Base-by-base conservation (phyloP, 306 rosid species). In the Elaeagnus macrophylla region DNA sequence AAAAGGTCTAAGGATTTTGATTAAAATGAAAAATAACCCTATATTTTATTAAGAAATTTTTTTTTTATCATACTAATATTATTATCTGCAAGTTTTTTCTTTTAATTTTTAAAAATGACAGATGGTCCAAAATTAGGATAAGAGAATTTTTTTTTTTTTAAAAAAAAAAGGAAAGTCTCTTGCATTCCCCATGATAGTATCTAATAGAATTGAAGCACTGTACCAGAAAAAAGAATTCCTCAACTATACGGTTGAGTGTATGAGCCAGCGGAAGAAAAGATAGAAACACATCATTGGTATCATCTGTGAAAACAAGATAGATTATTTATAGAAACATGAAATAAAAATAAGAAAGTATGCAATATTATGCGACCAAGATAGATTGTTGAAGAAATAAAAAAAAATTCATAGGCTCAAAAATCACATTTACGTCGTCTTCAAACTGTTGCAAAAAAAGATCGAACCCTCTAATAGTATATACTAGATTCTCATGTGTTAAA, bases 211-310 rank as follows among this genome's bases (percentile, higher is more conserved):
- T n/a, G 97, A 95, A 18, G 95, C 97, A 9, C 66, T 80, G 17
- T 41, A n/a, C n/a, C n/a, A n/a, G 81, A 60, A 89, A 80, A 66
- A 85, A 82, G 72, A 82, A 85, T 71, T 85, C 86, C 67, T 89
- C 95, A 48, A 89, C 71, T 56, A 78, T 25, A 16, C 97, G 91
- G 56, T 89, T 95, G 49, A 89, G 81, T 61, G 67, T 68, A 59
- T 89, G 97, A 74, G 97, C 97, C 59, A 89, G 73, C 16, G 97
- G 97, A 20, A 89, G 83, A 65, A 89, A 89, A 40, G 97, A 89
- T 44, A 89, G 79, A 69, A 82, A 89, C 52, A 82, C 91, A 41
- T 89, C 97, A 45, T 85, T 35, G 0, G 71, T 12, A 81, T 85
- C 93, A 89, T 89, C 95, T n/a, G n/a, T n/a, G n/a, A n/a, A n/a